phyloP scores from a whole-genome alignment of 306 rosid genomes.

The Vigna hirtella region DNA sequence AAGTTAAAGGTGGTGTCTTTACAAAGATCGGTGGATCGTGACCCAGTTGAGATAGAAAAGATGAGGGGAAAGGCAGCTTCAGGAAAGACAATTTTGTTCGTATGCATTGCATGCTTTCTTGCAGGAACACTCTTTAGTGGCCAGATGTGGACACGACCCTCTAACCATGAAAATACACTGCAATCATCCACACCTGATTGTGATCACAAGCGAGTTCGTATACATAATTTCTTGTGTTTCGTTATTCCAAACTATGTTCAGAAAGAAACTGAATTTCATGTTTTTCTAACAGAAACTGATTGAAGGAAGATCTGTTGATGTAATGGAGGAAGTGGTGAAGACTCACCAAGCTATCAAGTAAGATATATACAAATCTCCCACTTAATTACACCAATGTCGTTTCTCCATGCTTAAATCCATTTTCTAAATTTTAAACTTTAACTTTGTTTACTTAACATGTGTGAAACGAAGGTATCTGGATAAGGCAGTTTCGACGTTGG shows the following conservation, averaged over 20 bases:
- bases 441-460: too few relatives aligned
- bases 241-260: background rate
- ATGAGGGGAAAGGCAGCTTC: conserved; percentile 72
- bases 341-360: conserved; percentile 87
- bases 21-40: conserved; percentile 30
- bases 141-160: conserved; percentile 63
- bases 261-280: background rate
- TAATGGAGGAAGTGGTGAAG: conserved; percentile 74
- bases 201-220: conserved; percentile 60
- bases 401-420: too few relatives aligned
- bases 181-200: conserved; percentile 32
- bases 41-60: conserved; percentile 32
- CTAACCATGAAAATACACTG: conserved; percentile 15
- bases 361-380: background rate
- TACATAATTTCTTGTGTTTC: background rate
- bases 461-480: conserved; percentile 65
- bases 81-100: conserved; percentile 58
- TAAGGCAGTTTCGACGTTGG: conserved; percentile 72
- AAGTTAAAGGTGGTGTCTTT: conserved; percentile 35
- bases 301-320: conserved; percentile 62
- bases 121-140: conserved; percentile 76
- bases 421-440: too few relatives aligned
- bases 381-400: too few relatives aligned
- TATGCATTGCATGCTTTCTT: conserved; percentile 75
- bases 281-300: conserved; percentile 62